phyloP scores from a whole-genome alignment of 352 stramenopile genomes.

The Phytophthora tubulina region DNA sequence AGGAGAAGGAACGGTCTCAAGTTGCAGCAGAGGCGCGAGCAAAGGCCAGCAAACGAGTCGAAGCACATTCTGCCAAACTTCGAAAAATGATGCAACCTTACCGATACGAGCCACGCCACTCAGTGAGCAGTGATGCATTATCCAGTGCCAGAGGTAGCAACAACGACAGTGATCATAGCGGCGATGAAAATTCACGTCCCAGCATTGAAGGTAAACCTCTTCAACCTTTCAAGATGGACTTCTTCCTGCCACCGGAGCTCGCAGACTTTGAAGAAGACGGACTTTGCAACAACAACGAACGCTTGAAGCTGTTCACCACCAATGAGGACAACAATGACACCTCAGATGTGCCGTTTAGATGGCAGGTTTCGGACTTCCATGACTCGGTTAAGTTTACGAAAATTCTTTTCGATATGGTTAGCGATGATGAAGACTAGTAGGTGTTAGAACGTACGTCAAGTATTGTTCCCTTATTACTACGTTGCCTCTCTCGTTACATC shows the following conservation, averaged over 20 bases:
- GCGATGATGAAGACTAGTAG: conserved; percentile 44
- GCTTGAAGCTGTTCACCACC: neutral
- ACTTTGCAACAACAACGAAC: conserved; percentile 30
- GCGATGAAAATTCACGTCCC: conserved; percentile 15
- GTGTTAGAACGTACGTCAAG: no score
- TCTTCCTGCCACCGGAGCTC: conserved; percentile 51
- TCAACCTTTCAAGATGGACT: conserved; percentile 18
- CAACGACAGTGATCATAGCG: conserved; percentile 30
- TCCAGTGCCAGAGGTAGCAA: conserved; percentile 23
- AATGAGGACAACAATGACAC: neutral
- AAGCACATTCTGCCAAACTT: conserved; percentile 36
- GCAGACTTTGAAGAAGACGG: conserved; percentile 75
- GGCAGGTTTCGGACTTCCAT: conserved; percentile 38
- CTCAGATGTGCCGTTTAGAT: conserved; percentile 24
- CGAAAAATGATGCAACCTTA: conserved; percentile 43
- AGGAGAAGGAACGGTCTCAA: conserved; percentile 57
- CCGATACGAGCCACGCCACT: conserved; percentile 25
- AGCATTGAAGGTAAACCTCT: neutral
- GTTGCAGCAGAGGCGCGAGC: conserved; percentile 54
- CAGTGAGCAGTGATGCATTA: conserved; percentile 13
- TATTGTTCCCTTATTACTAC: no score
- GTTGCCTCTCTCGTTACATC: conserved; percentile 5
- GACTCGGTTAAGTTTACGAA: conserved; percentile 22
- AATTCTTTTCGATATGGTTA: conserved; percentile 41
- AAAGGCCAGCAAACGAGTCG: conserved; percentile 60